A percentile compares a stretch with the other conserved stretches of the same genome.
These are phyloP conservation scores for Cutaneotrichosporon sp. DNA, from an alignment of 1,284 basidiomycete genomes.

Conservation along the genomic window DNA sequence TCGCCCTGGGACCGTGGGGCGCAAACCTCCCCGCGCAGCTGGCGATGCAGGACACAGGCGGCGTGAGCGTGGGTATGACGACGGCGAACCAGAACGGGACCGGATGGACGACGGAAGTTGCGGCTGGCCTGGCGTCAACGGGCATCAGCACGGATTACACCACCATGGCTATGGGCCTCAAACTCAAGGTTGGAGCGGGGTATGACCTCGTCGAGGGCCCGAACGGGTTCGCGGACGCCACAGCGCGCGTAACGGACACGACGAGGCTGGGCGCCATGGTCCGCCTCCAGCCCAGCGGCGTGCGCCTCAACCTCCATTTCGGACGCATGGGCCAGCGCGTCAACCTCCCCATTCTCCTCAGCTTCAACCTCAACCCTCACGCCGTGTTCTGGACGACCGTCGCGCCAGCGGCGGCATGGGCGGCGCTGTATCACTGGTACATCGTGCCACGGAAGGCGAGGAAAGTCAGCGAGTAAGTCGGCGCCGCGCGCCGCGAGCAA, in stretches of 20 bases:
- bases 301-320: conserved; percentile 28
- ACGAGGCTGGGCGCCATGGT: conserved; percentile 34
- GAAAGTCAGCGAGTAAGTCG: background rate
- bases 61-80: conserved; percentile 43
- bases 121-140: conserved; percentile 32
- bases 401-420: conserved; percentile 54
- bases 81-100: conserved; percentile 25
- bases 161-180: conserved; percentile 48
- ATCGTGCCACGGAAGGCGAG: conserved; percentile 55
- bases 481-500: too few relatives aligned
- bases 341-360: conserved; percentile 56
- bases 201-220: conserved; percentile 24
- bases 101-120: conserved; percentile 45
- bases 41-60: conserved; percentile 25
- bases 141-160: conserved; percentile 46
- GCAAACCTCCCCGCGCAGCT: conserved; percentile 20
- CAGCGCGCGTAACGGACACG: conserved; percentile 38
- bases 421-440: conserved; percentile 56
- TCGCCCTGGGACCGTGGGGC: conserved; percentile 49
- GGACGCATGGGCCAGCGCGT: conserved; percentile 54
- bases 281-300: conserved; percentile 26
- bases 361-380: conserved; percentile 51
- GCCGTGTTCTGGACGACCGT: conserved; percentile 53
- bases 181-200: conserved; percentile 47
- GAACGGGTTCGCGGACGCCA: conserved; percentile 39